Conservation (phyloP, 2,329 filamentous ascomycete species). For the Penicillium sp. region DNA sequence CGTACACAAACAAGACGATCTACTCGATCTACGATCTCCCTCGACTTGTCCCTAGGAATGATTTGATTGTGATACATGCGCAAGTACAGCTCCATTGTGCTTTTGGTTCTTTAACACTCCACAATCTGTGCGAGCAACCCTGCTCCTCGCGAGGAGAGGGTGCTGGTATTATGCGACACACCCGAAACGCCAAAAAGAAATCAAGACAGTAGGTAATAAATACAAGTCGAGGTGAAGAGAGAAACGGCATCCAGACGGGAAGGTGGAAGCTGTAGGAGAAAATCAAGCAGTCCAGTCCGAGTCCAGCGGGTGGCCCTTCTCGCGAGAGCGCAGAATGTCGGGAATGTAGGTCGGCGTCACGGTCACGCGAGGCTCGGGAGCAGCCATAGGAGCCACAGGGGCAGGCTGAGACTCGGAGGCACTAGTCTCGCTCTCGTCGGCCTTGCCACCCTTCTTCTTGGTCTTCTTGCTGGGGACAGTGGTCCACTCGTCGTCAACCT, state of each 20-base stretch:
- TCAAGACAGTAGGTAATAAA: constrained; percentile 31
- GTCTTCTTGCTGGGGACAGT: constrained; percentile 60
- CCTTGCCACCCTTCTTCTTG: constrained; percentile 47
- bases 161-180: constrained; percentile 30
- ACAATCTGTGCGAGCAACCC: constrained; percentile 19
- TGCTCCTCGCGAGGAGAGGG: constrained; percentile 13
- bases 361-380: constrained; percentile 35
- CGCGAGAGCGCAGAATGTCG: constrained; percentile 29
- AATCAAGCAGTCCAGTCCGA: constrained; percentile 45
- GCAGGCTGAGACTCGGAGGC: constrained; percentile 34
- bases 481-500: constrained; percentile 57
- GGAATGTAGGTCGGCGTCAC: constrained; percentile 36
- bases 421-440: constrained; percentile 46
- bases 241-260: constrained; percentile 9
- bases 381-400: constrained; percentile 22
- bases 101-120: constrained; percentile 14
- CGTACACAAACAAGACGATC: constrained; percentile 9
- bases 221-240: constrained; percentile 28
- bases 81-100: constrained; percentile 19
- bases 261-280: neutral
- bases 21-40: constrained; percentile 1
- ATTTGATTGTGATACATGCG: constrained; percentile 17
- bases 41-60: neutral
- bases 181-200: constrained; percentile 33
- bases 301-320: constrained; percentile 45